Conservation (phyloP, 2,329 filamentous ascomycete genomes). For the Trichoderma endophyticum region DNA sequence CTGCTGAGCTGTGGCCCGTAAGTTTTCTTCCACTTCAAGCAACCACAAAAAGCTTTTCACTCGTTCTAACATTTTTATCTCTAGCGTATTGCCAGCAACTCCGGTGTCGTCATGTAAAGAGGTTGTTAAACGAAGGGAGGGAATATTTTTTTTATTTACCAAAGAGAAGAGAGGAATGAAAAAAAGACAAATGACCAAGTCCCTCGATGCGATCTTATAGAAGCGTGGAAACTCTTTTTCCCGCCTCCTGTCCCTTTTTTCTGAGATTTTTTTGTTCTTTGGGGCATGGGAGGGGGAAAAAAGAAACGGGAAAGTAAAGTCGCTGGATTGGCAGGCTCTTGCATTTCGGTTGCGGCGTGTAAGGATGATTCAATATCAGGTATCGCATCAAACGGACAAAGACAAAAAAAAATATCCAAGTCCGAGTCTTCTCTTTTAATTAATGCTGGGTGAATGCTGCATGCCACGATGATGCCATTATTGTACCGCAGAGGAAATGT, state of each 20-base stretch:
- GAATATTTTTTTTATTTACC: neutral
- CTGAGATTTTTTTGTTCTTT: conserved; percentile 13
- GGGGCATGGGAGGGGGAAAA: conserved; percentile 7
- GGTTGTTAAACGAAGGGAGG: conserved; percentile 26
- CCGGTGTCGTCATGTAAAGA: conserved; percentile 98
- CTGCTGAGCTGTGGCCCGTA: conserved; percentile 98
- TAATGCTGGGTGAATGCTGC: neutral
- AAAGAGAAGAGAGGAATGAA: neutral
- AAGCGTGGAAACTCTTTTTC: conserved; percentile 24
- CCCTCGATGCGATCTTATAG: conserved; percentile 35
- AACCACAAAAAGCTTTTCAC: no score
- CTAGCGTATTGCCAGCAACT: conserved; percentile 99
- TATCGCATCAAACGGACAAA: conserved; percentile 48
- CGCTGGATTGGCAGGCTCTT: conserved; percentile 47
- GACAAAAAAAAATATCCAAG: conserved; percentile 34
- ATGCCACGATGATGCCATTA: neutral
- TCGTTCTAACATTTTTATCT: neutral
- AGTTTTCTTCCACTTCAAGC: conserved; percentile 38
- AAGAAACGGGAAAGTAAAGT: conserved; percentile 30
- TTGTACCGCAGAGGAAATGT: neutral
- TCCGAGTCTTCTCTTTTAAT: conserved; percentile 6
- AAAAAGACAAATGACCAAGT: conserved; percentile 32
- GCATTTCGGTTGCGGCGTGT: conserved; percentile 54
- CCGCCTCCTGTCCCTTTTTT: conserved; percentile 5
- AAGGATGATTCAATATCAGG: conserved; percentile 51